Evolutionary conservation across 2,329 filamentous ascomycete genomes (phyloP).

Genomic region (Colletotrichum neosansevieriae): DNA sequence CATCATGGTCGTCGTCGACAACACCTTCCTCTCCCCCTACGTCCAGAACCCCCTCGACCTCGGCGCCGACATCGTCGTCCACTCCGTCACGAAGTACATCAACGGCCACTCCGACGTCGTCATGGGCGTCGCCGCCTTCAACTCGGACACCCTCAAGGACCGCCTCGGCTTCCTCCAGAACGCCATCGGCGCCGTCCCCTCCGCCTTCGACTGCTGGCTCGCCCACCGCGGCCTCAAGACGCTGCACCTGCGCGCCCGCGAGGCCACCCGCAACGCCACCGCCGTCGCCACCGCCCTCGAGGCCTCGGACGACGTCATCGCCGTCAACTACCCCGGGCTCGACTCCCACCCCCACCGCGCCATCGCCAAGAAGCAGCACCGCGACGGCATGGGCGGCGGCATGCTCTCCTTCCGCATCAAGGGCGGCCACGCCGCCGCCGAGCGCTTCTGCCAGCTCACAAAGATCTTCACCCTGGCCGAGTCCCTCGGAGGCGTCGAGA

Average conservation of each 20-base stretch:
- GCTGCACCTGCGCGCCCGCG: constrained; percentile 89
- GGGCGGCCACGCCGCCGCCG: constrained; percentile 86
- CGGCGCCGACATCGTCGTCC: constrained; percentile 95
- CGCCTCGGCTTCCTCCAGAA: constrained; percentile 94
- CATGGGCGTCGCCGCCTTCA: constrained; percentile 97
- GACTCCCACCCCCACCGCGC: constrained; percentile 86
- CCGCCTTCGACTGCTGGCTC: constrained; percentile 97
- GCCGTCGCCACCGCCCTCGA: constrained; percentile 82
- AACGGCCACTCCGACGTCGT: constrained; percentile 97
- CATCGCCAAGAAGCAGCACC: constrained; percentile 91
- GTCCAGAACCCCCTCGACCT: constrained; percentile 96
- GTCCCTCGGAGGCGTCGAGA: constrained; percentile 92
- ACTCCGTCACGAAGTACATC: constrained; percentile 99
- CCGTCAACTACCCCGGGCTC: constrained; percentile 96
- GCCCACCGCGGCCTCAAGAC: constrained; percentile 98
- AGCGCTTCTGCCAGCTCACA: constrained; percentile 91
- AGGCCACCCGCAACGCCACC: constrained; percentile 85
- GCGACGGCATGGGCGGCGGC: constrained; percentile 92
- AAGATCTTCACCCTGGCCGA: constrained; percentile 94
- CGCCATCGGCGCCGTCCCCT: constrained; percentile 94
- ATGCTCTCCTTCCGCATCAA: constrained; percentile 97
- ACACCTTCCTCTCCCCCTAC: constrained; percentile 97
- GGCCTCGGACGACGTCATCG: constrained; percentile 82
- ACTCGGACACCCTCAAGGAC: constrained; percentile 81
- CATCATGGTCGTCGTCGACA: constrained; percentile 97